These are phyloP conservation scores for Chytriomyces sp. DNA, from an alignment of 192 early-diverging fungal genomes.

Conservation along the genomic window DNA sequence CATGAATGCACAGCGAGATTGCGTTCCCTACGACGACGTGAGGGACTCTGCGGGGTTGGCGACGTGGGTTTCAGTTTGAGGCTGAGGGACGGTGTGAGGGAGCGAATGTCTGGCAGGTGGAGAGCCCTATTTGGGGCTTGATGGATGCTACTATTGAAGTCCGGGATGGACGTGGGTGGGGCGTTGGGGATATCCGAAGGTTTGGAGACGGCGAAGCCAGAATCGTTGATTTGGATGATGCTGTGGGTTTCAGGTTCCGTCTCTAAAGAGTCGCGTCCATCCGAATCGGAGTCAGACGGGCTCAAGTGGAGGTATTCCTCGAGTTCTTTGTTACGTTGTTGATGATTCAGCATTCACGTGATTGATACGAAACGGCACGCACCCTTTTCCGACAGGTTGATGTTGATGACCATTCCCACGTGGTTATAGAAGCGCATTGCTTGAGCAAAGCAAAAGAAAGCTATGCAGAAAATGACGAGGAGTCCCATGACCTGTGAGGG, in stretches of 20 bases:
- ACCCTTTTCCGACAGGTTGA: conserved; percentile 4
- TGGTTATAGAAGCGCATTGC: conserved; percentile 50
- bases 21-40: not conserved
- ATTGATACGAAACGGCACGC: conserved; percentile 2
- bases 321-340: not conserved
- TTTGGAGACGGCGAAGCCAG: too few relatives aligned
- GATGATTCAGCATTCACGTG: not conserved
- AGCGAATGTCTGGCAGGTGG: too few relatives aligned
- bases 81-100: conserved; percentile 7
- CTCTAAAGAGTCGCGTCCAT: conserved; percentile 10
- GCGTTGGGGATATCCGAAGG: too few relatives aligned
- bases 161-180: not conserved
- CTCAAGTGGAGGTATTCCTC: conserved; percentile 8
- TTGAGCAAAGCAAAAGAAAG: conserved; percentile 46
- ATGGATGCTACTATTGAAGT: not conserved
- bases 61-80: not conserved
- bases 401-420: conserved; percentile 44
- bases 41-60: not conserved
- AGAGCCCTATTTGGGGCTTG: too few relatives aligned
- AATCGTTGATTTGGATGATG: too few relatives aligned
- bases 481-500: conserved; percentile 21
- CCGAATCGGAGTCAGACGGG: not conserved
- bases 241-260: conserved; percentile 21
- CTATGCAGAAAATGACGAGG: not conserved
- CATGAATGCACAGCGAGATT: conserved; percentile 15